phyloP scores from a whole-genome alignment of 148 eudicot species.

The Selenicereus undatus region DNA sequence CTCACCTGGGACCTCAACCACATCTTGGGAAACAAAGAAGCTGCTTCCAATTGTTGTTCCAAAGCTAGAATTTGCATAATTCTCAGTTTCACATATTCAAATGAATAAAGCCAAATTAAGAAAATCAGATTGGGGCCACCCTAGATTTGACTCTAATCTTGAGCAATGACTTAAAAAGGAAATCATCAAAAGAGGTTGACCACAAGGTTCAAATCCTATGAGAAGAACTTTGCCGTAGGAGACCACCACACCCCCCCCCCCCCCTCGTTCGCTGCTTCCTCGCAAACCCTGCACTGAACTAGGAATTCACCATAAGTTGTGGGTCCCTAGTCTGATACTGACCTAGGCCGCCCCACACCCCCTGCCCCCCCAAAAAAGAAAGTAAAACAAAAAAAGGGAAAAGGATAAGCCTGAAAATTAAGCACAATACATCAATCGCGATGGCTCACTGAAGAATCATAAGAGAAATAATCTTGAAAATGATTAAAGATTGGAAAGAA shows the following conservation, averaged over 20 bases:
- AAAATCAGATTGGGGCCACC: neutral
- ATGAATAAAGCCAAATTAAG: neutral
- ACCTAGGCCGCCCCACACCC: neutral
- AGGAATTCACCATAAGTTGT: neutral
- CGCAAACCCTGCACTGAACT: neutral
- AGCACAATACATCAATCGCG: neutral
- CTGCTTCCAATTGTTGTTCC: neutral
- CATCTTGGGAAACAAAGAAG: neutral
- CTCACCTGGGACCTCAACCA: neutral
- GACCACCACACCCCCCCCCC: too few relatives aligned
- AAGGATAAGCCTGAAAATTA: neutral
- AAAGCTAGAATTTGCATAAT: neutral
- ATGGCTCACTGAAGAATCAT: neutral
- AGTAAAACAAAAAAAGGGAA: neutral
- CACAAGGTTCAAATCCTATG: neutral
- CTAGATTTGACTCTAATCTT: neutral
- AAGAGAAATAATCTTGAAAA: neutral
- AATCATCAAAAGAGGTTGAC: neutral
- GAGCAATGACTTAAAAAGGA: neutral
- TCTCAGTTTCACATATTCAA: neutral
- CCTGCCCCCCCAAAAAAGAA: neutral
- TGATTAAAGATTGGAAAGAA: neutral
- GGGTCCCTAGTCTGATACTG: neutral
- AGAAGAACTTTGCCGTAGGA: too few relatives aligned
- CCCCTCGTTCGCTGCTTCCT: neutral